phyloP scores from a whole-genome alignment of 192 early-diverging fungal genomes.

The Coemansia sp. region DNA sequence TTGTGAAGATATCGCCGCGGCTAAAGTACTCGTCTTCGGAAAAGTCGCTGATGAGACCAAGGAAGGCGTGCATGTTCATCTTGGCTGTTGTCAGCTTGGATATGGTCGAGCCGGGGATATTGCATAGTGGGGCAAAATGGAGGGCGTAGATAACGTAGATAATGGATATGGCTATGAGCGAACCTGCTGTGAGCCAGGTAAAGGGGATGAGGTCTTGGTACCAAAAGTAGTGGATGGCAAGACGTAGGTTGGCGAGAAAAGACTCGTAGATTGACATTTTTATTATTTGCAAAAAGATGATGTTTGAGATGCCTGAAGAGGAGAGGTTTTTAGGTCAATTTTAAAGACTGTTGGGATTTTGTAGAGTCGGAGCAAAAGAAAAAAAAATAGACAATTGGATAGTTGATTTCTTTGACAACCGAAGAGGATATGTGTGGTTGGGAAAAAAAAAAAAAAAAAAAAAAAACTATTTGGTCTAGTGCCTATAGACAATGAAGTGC shows the following conservation, averaged over 20 bases:
- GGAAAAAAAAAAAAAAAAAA: no score
- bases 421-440: no score
- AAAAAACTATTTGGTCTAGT: not conserved
- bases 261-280: not conserved
- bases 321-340: not conserved
- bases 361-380: no score
- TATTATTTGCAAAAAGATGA: not conserved
- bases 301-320: not conserved
- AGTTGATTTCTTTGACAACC: no score
- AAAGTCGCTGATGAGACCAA: conserved; percentile 13
- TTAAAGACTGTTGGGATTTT: not conserved
- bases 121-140: conserved; percentile 19
- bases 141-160: conserved; percentile 15
- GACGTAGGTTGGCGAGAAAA: not conserved
- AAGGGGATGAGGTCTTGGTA: not conserved
- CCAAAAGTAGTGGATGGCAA: not conserved
- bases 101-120: conserved; percentile 13
- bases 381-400: no score
- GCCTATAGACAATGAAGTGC: not conserved
- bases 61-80: not conserved
- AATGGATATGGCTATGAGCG: not conserved
- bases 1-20: conserved; percentile 39
- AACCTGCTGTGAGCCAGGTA: not conserved
- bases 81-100: conserved; percentile 6
- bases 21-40: conserved; percentile 17